These are phyloP conservation scores for Kondoa subrosea DNA, from an alignment of 768 basidiomycete species.

Conservation along the genomic window DNA sequence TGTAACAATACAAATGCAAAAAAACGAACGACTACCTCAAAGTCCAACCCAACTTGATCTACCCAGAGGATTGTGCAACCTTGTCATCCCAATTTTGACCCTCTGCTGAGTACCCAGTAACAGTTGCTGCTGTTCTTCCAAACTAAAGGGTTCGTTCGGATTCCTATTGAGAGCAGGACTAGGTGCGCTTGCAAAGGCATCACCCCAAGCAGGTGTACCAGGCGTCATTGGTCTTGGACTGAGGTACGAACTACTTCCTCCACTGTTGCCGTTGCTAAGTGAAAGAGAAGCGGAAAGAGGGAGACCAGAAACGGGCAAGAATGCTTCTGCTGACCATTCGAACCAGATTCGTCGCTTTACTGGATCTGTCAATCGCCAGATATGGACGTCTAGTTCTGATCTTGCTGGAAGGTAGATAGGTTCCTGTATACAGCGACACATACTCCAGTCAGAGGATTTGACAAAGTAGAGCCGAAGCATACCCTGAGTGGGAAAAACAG, in stretches of 20 bases:
- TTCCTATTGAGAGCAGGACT: conserved; percentile 18
- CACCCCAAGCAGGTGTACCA: conserved; percentile 14
- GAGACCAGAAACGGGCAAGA: conserved; percentile 46
- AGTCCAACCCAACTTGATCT: conserved; percentile 87
- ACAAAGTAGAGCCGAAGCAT: too few species aligned
- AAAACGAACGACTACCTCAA: conserved; percentile 27
- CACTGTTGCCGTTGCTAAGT: background rate
- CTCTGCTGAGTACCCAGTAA: conserved; percentile 17
- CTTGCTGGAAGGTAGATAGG: conserved; percentile 83
- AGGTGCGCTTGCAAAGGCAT: conserved; percentile 12
- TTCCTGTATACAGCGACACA: conserved; percentile 41
- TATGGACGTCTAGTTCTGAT: conserved; percentile 75
- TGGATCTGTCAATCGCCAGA: conserved; percentile 83
- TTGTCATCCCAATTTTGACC: conserved; percentile 85
- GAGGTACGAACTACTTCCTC: background rate
- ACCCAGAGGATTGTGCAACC: conserved; percentile 77
- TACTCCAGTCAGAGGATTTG: conserved; percentile 6
- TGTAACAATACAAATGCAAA: too few species aligned
- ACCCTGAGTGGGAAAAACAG: conserved; percentile 88
- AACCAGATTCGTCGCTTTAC: conserved; percentile 73
- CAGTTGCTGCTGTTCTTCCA: conserved; percentile 40
- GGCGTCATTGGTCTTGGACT: conserved; percentile 10
- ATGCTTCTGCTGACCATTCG: conserved; percentile 94
- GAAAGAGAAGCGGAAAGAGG: conserved; percentile 25
- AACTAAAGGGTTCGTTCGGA: conserved; percentile 31